Base-by-base conservation (phyloP, 257 asterid genomes). In the Solanum piurae region DNA sequence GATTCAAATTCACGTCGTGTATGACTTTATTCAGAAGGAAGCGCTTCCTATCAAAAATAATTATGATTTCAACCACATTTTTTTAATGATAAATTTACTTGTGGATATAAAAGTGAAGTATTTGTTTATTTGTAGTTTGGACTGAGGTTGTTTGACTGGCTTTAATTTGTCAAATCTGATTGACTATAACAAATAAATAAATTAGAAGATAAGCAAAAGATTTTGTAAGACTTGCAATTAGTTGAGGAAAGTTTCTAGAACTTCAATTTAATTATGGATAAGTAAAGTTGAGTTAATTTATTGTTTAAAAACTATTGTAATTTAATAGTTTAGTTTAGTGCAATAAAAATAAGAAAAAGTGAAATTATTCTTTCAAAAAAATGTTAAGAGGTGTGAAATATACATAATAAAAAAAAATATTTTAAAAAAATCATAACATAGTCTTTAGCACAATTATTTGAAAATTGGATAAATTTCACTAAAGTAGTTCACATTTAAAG, bases 11-110 rank as follows among this genome's bases (percentile, higher is more conserved):
- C 0, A 52, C 4, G 0, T 5, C 9, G 4, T 52, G 9, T 52
- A 52, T 52, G 62, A 0, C 3, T 52, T 16, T 52, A 18, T 0
- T 6, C 4, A 0, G 0, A 1, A 52, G 55, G 0, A 46, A 46
- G 20, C 0, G 2, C 6, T 46, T 13, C 0, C 20, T 46, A 46
- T 46, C 0, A 18, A 6, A 52, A 18, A 0, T 18, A 7, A 52
- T 52, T 0, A 13, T 44, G 6, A n/a, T n/a, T n/a, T n/a, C n/a
- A n/a, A n/a, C 0, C 62, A 1, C 1, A 52, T 52, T 18, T 52
- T 46, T 18, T 52, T 52, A 2, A 52, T 52, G 0, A 18, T 52
- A 52, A 2, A 6, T 52, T 52, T 52, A 18, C 6, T 18, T 52
- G 23, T 52, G 62, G 62, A 52, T 52, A 52, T 52, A 52, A 52